Evolutionary conservation across 768 basidiomycete species (phyloP).

Genomic region (Psilocybe sp.): DNA sequence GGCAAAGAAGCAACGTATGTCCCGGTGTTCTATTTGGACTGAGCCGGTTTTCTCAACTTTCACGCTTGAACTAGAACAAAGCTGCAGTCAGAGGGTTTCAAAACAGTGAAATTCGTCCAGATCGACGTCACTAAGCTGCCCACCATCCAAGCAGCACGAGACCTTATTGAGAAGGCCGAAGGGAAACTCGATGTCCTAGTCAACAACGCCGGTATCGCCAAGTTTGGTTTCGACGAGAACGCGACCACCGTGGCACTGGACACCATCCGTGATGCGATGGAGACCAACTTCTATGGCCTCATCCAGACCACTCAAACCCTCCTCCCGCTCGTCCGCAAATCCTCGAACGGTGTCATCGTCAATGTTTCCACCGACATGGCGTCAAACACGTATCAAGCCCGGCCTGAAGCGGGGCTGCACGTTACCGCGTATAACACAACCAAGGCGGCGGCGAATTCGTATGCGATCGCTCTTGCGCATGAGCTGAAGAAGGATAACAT

Average conservation of each 20-base stretch:
- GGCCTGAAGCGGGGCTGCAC: constrained; percentile 28
- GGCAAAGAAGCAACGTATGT: constrained; percentile 40
- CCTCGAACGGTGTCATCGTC: constrained; percentile 33
- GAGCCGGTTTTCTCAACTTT: not conserved
- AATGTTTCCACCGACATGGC: constrained; percentile 45
- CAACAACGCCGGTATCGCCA: constrained; percentile 41
- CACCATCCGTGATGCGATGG: constrained; percentile 32
- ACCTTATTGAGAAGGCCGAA: constrained; percentile 33
- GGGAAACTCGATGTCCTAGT: constrained; percentile 43
- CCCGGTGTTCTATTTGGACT: not conserved
- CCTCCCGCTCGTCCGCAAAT: constrained; percentile 38
- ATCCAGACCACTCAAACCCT: constrained; percentile 41
- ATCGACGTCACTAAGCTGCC: constrained; percentile 37
- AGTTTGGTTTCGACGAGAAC: constrained; percentile 24
- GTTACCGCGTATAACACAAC: constrained; percentile 60
- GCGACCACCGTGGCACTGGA: constrained; percentile 32
- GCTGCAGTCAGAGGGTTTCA: constrained; percentile 28
- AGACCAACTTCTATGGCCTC: constrained; percentile 42
- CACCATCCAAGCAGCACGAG: constrained; percentile 32
- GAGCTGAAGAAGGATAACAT: constrained; percentile 55
- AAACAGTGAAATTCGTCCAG: constrained; percentile 31
- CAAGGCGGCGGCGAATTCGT: constrained; percentile 66
- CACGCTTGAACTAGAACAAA: constrained; percentile 17
- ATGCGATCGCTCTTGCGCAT: constrained; percentile 58
- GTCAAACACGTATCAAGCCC: constrained; percentile 36